Base-by-base conservation (phyloP, 2,329 filamentous ascomycete species). In the Seiridium unicorne region DNA sequence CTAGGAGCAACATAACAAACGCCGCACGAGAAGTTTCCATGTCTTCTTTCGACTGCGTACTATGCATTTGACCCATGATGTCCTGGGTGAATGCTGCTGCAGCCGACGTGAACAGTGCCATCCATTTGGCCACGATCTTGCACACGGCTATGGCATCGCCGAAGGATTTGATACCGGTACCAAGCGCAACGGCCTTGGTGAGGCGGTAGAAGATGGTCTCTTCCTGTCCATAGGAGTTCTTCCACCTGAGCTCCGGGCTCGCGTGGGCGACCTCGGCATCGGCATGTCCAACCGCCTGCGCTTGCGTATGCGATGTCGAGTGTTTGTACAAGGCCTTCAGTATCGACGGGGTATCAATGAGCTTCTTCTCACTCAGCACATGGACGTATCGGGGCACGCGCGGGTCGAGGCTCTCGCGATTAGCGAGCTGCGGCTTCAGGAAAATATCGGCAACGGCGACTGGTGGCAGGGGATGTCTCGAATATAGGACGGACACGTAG, bases 171-270 rank as follows among this genome's bases (percentile, higher is more conserved):
- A 86, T 82, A 1, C 78, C 80, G 1, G 70, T 73, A 0, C 81
- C 84, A 53, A 84, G 77, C 1, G 81, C 89, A 55, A 98, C 93
- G 0, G 89, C 90, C 75, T 96, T 97, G 2, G 92, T 92, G 55
- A 99, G 92, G 3, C 93, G 88, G 74, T 97, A 96, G 70, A 97
- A 89, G 75, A 98, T 91, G 55, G 95, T 89, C 76, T 97, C 97
- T 72, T 99, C 95, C 0, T 89, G 74, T 61, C 77, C 77, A 63
- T 84, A 87, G 1, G 85, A 88, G 70, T 74, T 83, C 56, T 72
- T 76, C 85, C 86, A 89, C 62, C 80, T 72, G 36, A 71, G 44
- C 38, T 57, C 60, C 1, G 62, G 54, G 26, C 70, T 62, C 11
- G 66, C 48, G 4, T 65, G 61, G 35, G 64, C 47, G 42, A 62